A percentile compares a stretch with the other conserved stretches of the same genome.
These are phyloP conservation scores for Rhododendron williamsianum DNA, from an alignment of 148 eudicot genomes.

Conservation along the genomic window DNA sequence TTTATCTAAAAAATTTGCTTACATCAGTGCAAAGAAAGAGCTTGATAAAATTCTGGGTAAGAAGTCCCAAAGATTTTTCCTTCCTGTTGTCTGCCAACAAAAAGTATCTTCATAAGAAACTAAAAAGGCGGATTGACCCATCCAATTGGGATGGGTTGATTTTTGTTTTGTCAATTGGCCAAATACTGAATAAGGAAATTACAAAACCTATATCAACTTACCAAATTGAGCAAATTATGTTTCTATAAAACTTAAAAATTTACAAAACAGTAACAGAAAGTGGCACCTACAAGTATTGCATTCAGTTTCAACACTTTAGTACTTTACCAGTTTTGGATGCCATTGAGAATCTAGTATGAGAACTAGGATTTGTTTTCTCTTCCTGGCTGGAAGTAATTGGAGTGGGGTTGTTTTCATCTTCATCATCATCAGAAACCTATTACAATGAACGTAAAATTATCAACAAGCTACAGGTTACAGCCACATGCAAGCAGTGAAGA, in stretches of 20 bases:
- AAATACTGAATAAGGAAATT: background rate
- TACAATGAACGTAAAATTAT: background rate
- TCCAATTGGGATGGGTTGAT: background rate
- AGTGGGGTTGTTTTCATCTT: constrained; percentile 50
- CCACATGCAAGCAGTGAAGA: background rate
- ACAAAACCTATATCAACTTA: background rate
- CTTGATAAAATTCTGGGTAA: constrained; percentile 91
- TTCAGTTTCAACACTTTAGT: background rate
- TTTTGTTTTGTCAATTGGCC: background rate
- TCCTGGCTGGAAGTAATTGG: constrained; percentile 50
- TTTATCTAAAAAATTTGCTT: constrained; percentile 18
- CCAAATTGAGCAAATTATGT: background rate
- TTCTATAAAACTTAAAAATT: background rate
- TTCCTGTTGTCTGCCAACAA: constrained; percentile 62
- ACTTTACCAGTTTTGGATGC: constrained; percentile 66
- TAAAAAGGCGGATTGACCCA: background rate
- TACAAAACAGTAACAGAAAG: background rate
- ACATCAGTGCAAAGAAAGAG: constrained; percentile 83
- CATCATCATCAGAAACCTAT: constrained; percentile 59
- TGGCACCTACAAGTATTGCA: background rate
- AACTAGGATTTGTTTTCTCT: constrained; percentile 36
- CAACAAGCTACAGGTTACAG: background rate
- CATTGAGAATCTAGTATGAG: constrained; percentile 28
- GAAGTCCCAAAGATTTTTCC: constrained; percentile 89
- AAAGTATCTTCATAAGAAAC: background rate